Base-by-base conservation (phyloP, 2,329 filamentous ascomycete genomes). In the Pochonia chlamydosporia region DNA sequence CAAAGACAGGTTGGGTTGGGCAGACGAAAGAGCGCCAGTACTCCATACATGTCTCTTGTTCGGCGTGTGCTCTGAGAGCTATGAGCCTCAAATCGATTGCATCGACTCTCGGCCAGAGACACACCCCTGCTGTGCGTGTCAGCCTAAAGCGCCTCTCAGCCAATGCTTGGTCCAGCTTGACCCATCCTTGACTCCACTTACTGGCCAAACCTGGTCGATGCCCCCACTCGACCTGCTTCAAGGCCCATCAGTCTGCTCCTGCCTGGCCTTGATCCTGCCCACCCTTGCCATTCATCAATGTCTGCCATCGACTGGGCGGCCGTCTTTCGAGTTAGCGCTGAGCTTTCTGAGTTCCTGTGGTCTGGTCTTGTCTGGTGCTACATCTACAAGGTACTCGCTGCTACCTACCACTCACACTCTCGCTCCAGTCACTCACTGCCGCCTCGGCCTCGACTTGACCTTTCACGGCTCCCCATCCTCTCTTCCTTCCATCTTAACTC, bases 161-260 rank as follows among this genome's bases (percentile, higher is more conserved):
- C 40, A 30, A 31, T 33, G 26, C n/a, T 26, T 43, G 9, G 25
- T 13, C 21, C 26, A 33, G 24, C 25, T 20, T 33, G n/a, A 42
- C 46, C 52, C 49, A 50, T 52, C 50, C 44, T 36, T 39, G 46
- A 20, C 40, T 31, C 26, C 39, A 20, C 44, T 41, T 36, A 30
- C 41, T 24, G 46, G 37, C 16, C 48, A 31, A 37, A 49, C 54
- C 50, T 45, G 50, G 52, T 50, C 50, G 48, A 28, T 45, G 45
- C 52, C 52, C 53, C 53, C 31, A 53, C 53, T 47, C 50, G 53
- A 49, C 43, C 51, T 48, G 33, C 50, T 51, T 41, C 51, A 51
- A 49, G 52, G 42, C 48, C 48, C 37, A 46, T 40, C 44, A 39
- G 26, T 33, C 35, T 41, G 39, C 40, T 46, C 43, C 40, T 46